Evolutionary conservation across 2,329 filamentous ascomycete species (phyloP).

Genomic region (Coniochaeta sp.): DNA sequence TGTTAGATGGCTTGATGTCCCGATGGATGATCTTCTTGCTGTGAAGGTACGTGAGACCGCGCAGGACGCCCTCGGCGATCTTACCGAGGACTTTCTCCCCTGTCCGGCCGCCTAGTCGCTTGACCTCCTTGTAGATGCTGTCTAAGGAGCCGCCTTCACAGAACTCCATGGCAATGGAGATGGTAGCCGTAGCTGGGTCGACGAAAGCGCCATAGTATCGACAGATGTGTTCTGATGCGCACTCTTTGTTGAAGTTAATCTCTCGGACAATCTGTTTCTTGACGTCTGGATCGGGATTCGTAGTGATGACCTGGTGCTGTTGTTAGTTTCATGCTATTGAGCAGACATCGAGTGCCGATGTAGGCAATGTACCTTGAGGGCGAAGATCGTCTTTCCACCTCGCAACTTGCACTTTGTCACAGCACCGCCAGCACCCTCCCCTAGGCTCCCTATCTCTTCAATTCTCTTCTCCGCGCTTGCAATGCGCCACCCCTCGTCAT

Average conservation of each 20-base stretch:
- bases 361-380: conserved; percentile 66
- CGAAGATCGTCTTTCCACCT: conserved; percentile 90
- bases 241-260: conserved; percentile 95
- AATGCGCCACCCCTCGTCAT: conserved; percentile 91
- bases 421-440: conserved; percentile 91
- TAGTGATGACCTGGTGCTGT: conserved; percentile 75
- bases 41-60: conserved; percentile 90
- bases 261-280: conserved; percentile 98
- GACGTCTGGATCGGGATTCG: conserved; percentile 93
- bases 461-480: conserved; percentile 86
- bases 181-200: conserved; percentile 90
- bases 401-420: conserved; percentile 87
- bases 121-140: conserved; percentile 95
- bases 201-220: conserved; percentile 96
- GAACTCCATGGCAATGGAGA: conserved; percentile 98
- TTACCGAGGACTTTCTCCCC: conserved; percentile 97
- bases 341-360: background rate
- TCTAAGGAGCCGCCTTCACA: conserved; percentile 95
- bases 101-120: conserved; percentile 86
- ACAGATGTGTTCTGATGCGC: conserved; percentile 92
- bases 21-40: conserved; percentile 95
- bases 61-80: conserved; percentile 89
- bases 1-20: conserved; percentile 98
- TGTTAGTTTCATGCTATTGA: conserved; percentile 4
- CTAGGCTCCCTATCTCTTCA: conserved; percentile 78